Conservation (phyloP, 768 basidiomycete genomes). For the Leucogyrophana mollusca region DNA sequence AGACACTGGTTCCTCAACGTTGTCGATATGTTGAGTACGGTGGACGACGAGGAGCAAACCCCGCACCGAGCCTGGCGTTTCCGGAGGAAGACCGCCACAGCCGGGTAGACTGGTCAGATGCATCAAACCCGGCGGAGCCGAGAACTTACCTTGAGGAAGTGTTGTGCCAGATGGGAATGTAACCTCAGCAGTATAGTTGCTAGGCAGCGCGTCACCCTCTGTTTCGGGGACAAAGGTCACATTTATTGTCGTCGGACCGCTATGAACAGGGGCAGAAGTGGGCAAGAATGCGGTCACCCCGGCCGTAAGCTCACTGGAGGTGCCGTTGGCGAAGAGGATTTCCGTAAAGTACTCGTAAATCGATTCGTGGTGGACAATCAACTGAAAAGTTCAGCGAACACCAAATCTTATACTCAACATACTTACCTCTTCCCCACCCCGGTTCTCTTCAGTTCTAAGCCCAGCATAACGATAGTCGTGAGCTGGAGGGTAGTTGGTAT, state of each 20-base stretch:
- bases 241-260: neutral
- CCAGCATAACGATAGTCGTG: neutral
- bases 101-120: neutral
- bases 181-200: constrained; percentile 8
- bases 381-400: neutral
- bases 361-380: neutral
- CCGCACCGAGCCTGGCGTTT: neutral
- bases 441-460: too few species aligned
- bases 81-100: too few species aligned
- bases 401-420: neutral
- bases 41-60: neutral
- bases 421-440: neutral
- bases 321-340: neutral
- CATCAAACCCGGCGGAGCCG: neutral
- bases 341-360: neutral
- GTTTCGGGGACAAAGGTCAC: neutral
- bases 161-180: neutral
- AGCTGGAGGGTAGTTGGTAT: neutral
- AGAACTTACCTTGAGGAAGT: neutral
- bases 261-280: neutral
- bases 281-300: constrained; percentile 4
- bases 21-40: neutral
- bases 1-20: neutral
- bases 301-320: neutral
- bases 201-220: neutral